These are phyloP conservation scores for Acrodontium crateriforme DNA, from an alignment of 2,329 filamentous ascomycete genomes.

Conservation along the genomic window DNA sequence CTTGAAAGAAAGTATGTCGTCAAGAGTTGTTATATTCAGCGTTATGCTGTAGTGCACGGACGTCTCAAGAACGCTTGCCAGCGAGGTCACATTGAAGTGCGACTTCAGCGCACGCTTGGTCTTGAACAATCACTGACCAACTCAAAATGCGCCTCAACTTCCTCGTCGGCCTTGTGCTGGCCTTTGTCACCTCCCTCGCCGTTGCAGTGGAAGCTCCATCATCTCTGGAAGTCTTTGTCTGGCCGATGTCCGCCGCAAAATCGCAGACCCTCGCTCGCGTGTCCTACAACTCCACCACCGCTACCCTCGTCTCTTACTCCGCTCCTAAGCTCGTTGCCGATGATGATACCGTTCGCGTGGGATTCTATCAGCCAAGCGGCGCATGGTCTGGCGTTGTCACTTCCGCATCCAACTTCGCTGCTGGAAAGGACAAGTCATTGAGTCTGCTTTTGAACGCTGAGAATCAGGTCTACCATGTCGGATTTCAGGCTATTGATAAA, in stretches of 20 bases:
- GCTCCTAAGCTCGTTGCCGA: slow-evolving; percentile 18
- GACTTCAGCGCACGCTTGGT: too few relatives aligned
- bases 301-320: slow-evolving; percentile 27
- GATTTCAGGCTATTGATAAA: slow-evolving; percentile 25
- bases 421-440: slow-evolving; percentile 30
- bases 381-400: slow-evolving; percentile 33
- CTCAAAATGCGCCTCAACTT: slow-evolving; percentile 24
- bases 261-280: slow-evolving; percentile 30
- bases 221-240: slow-evolving; percentile 22
- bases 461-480: slow-evolving; percentile 32
- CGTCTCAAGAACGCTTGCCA: too few relatives aligned
- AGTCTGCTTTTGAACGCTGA: slow-evolving; percentile 29
- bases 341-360: slow-evolving; percentile 30
- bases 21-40: too few relatives aligned
- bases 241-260: slow-evolving; percentile 22
- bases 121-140: background rate
- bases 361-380: slow-evolving; percentile 26
- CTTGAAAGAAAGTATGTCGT: too few relatives aligned
- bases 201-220: slow-evolving; percentile 12
- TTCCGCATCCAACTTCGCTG: slow-evolving; percentile 28
- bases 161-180: slow-evolving; percentile 22
- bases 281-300: slow-evolving; percentile 27
- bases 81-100: too few relatives aligned
- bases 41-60: too few relatives aligned
- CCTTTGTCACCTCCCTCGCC: slow-evolving; percentile 21